Evolutionary conservation across 2,329 filamentous ascomycete species (phyloP), one percentile per base, ranked within the genome.

Genomic region (Talaromyces sp.): DNA sequence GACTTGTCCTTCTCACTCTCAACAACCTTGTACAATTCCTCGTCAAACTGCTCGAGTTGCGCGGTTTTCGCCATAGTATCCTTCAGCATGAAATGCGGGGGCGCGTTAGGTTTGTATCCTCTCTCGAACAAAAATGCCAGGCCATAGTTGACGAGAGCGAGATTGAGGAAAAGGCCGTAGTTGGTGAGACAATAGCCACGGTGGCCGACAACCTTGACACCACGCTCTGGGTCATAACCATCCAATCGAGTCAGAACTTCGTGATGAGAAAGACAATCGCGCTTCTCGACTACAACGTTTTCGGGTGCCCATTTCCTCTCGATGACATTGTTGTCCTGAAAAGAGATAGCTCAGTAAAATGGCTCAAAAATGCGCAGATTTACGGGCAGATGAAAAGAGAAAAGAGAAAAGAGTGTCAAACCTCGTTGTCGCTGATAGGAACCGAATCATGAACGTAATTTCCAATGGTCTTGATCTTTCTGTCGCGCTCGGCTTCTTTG

Each of bases 21-120:
- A 26, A 83, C 83, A 59, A 99, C 93, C 79, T 97, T 97, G 83
- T 99, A 99, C 56, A 99, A 81, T 76, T 97, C 93, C 75, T 97
- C 94, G 71, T 99, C 94, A 70, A 99, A 99, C 70, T 97, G 90
- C 67, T 94, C 92, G 27, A 99, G 86, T 78, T 99, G 94, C 2
- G 94, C 94, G 0, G 94, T 99, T 82, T 97, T 97, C 62, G 90
- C 92, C 94, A 99, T 99, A 74, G 91, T 88, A 56, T 96, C 90
- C 75, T 90, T 90, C 64, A 93, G 84, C 90, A 97, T 96, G 81
- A 99, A 95, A 72, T 91, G 92, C 1, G 92, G 92, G 1, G 93
- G 89, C 71, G 94, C 90, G 65, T 93, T 86, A 8, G 90, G 88
- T 31, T 84, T 91, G 77, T 92, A 96, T 60, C 89, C 92, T 75